Evolutionary conservation across 2,329 filamentous ascomycete genomes (phyloP), one percentile per base, ranked within the genome.

Genomic region (Epichloe gansuensis): DNA sequence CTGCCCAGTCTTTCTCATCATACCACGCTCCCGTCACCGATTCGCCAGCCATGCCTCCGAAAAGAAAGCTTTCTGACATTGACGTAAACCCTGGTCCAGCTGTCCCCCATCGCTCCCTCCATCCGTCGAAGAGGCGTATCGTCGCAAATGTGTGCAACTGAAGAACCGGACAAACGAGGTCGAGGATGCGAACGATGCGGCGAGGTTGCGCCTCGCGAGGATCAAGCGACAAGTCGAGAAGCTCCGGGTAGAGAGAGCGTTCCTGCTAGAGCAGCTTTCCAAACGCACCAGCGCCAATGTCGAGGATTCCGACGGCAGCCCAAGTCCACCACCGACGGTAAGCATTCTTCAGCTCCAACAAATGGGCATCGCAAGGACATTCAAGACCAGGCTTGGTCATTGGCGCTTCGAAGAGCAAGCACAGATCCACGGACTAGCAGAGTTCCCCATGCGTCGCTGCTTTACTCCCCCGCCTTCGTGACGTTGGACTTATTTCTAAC

Each of bases 101-200:
- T 56, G 73, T 80, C 52, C 80, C 34, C 80, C 81, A 15, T 70
- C 80, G 42, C 75, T 86, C 4, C 89, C 91, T 21, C 91, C 93
- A 15, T 95, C 90, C 15, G 90, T 97, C 57, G 91, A 98, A 70
- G 86, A 91, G 67, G 91, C 91, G 49, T 98, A 97, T 71, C 90
- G 93, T 63, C 82, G 88, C 58, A 97, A 98, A 81, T 97, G 91
- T 69, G 89, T 96, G 65, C 87, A 94, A 62, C 80, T 98, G 23
- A 94, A 94, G 72, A 86, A 88, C 62, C 86, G 93, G 56, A 88
- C 93, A 58, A 86, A 84, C 66, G 91, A 96, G 67, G 88, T 97
- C 61, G 91, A 97, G 67, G 83, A 89, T 55, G 85, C 89, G 64
- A 96, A 96, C 67, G 90, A 95, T 62, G 80, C 86, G 53, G 85